Base-by-base conservation (phyloP, 257 asterid genomes). In the Solanum dulcamara region DNA sequence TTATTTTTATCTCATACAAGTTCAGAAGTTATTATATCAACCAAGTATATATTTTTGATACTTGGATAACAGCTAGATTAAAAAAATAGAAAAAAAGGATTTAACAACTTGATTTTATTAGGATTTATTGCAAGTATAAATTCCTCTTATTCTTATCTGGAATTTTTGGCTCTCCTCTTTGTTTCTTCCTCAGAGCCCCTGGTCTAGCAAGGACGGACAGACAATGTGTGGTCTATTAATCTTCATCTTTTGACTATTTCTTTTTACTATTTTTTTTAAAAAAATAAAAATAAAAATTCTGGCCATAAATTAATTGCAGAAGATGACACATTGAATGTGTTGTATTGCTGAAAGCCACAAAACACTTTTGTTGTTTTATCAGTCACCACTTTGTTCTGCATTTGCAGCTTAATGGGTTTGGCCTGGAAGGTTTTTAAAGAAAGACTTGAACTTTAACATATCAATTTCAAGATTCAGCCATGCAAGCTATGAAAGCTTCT, bases 401-500 rank as follows among this genome's bases (percentile, higher is more conserved):
- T 75, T 75, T 44, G 38, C 82, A 44, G 15, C 44, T 20, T 22
- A 2, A 35, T 71, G 26, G n/a, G 24, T 10, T 66, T 66, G n/a
- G n/a, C n/a, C n/a, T 30, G 15, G 35, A 28, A 62, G 37, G 11
- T 26, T 24, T 60, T 24, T 4, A 60, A 60, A 62, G 24, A 5
- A 37, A 20, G 32, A 40, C 18, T 33, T 5, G n/a, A 38, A 3
- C 48, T 72, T 72, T 38, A 3, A n/a, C 28, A n/a, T 60, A 77
- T 32, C 81, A 72, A 13, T 15, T 46, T 75, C 38, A 20, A 15
- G 12, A 17, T 6, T 17, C 89, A 11, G 89, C 86, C 92, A 93
- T 94, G 97, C 93, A 91, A 88, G 93, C 92, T 89, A 86, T 94
- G 70, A 86, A 66, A 85, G 91, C 92, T 85, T 88, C 91, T 42